phyloP scores from a whole-genome alignment of 2,329 filamentous ascomycete species.

The Xylaria polymorpha region DNA sequence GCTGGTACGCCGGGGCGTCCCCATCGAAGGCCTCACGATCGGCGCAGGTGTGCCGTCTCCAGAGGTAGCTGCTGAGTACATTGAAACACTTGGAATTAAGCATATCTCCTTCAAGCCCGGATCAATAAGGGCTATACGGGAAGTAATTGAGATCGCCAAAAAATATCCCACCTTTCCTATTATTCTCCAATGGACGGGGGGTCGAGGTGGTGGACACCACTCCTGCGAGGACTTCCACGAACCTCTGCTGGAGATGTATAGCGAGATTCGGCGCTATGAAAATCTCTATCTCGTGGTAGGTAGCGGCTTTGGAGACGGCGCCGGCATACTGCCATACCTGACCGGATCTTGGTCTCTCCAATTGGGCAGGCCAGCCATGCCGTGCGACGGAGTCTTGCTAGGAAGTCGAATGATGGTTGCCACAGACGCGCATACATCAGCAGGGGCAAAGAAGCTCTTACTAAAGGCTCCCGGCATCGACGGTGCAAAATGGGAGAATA shows the following conservation, averaged over 20 bases:
- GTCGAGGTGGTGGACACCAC: slow-evolving; percentile 92
- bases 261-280: slow-evolving; percentile 82
- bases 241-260: slow-evolving; percentile 90
- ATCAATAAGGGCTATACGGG: slow-evolving; percentile 86
- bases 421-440: slow-evolving; percentile 89
- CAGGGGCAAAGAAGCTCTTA: slow-evolving; percentile 88
- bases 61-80: slow-evolving; percentile 93
- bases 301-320: slow-evolving; percentile 88
- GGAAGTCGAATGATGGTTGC: slow-evolving; percentile 95
- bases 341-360: slow-evolving; percentile 86
- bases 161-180: slow-evolving; percentile 90
- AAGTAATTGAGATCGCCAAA: slow-evolving; percentile 91
- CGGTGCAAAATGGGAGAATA: slow-evolving; percentile 88
- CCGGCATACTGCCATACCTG: slow-evolving; percentile 92
- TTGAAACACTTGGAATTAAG: slow-evolving; percentile 89
- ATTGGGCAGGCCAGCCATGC: slow-evolving; percentile 91
- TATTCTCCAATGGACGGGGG: slow-evolving; percentile 93
- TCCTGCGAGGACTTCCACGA: slow-evolving; percentile 96
- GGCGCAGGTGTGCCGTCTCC: slow-evolving; percentile 94
- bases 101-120: slow-evolving; percentile 96
- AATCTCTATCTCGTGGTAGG: slow-evolving; percentile 92
- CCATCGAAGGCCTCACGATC: slow-evolving; percentile 91
- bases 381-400: slow-evolving; percentile 90
- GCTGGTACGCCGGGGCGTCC: slow-evolving; percentile 84
- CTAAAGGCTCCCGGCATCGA: slow-evolving; percentile 85